phyloP scores from a whole-genome alignment of 2,329 filamentous ascomycete genomes.

The Pyricularia sp. region DNA sequence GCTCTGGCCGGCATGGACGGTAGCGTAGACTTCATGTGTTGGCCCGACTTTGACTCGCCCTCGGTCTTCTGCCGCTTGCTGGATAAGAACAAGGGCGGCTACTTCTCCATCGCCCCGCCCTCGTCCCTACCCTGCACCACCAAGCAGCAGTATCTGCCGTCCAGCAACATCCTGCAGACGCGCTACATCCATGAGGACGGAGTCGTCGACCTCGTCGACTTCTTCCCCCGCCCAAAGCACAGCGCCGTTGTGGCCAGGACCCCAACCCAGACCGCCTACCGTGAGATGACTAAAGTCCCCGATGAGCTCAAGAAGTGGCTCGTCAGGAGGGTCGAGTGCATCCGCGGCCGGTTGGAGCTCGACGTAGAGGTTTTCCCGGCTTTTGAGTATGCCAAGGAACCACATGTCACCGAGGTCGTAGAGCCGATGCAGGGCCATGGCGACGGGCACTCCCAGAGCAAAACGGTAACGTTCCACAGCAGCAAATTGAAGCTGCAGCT shows the following conservation, averaged over 20 bases:
- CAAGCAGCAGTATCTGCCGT: slow-evolving; percentile 70
- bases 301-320: slow-evolving; percentile 63
- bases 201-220: slow-evolving; percentile 64
- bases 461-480: slow-evolving; percentile 54
- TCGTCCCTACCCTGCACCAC: slow-evolving; percentile 47
- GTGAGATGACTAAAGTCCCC: slow-evolving; percentile 43
- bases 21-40: slow-evolving; percentile 71
- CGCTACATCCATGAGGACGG: slow-evolving; percentile 70
- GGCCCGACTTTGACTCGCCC: slow-evolving; percentile 72
- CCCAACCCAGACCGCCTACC: slow-evolving; percentile 39
- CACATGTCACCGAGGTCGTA: slow-evolving; percentile 50
- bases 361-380: slow-evolving; percentile 65
- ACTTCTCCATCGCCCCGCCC: slow-evolving; percentile 58
- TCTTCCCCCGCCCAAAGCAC: slow-evolving; percentile 62
- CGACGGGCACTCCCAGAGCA: slow-evolving; percentile 31
- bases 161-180: slow-evolving; percentile 66
- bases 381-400: slow-evolving; percentile 58
- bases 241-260: slow-evolving; percentile 39
- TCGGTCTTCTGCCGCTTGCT: slow-evolving; percentile 66
- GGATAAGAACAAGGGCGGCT: slow-evolving; percentile 65
- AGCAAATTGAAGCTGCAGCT: slow-evolving; percentile 52
- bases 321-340: slow-evolving; percentile 62
- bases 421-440: slow-evolving; percentile 30
- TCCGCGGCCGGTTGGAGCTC: slow-evolving; percentile 55
- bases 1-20: slow-evolving; percentile 67